phyloP scores from a whole-genome alignment of 495 filamentous ascomycete genomes.

The Hamigera avellanea region DNA sequence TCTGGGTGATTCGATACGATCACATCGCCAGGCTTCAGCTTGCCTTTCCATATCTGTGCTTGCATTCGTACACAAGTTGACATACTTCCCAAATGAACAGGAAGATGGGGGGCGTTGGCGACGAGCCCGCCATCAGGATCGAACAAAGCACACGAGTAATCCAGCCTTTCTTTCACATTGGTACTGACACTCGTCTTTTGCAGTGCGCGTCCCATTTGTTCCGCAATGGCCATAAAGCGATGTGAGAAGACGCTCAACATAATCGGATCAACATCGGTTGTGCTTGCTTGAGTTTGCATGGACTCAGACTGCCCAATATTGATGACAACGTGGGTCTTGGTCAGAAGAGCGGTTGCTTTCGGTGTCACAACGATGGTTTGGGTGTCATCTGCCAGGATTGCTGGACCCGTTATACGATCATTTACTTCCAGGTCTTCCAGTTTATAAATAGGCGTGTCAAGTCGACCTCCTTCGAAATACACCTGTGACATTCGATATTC shows the following conservation, averaged over 20 bases:
- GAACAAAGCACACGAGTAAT: constrained; percentile 33
- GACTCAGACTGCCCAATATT: constrained; percentile 14
- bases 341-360: constrained; percentile 38
- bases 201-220: constrained; percentile 33
- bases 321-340: constrained; percentile 15
- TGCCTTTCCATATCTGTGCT: constrained; percentile 66
- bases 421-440: constrained; percentile 62
- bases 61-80: constrained; percentile 79
- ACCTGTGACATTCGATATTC: constrained; percentile 23
- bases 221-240: constrained; percentile 30
- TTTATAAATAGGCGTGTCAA: constrained; percentile 72
- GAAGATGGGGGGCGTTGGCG: constrained; percentile 72
- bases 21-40: constrained; percentile 80
- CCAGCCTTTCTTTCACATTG: constrained; percentile 34
- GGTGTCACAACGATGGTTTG: constrained; percentile 88
- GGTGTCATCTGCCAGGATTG: constrained; percentile 80
- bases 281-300: constrained; percentile 30
- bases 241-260: constrained; percentile 16
- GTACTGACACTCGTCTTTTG: constrained; percentile 29
- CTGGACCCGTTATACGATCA: constrained; percentile 66
- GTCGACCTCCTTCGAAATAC: constrained; percentile 44
- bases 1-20: constrained; percentile 91
- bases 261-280: constrained; percentile 14
- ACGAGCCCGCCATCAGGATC: constrained; percentile 26
- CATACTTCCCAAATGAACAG: constrained; percentile 89